Conservation (phyloP, 192 early-diverging fungal species). For the Coemansia javaensis region DNA sequence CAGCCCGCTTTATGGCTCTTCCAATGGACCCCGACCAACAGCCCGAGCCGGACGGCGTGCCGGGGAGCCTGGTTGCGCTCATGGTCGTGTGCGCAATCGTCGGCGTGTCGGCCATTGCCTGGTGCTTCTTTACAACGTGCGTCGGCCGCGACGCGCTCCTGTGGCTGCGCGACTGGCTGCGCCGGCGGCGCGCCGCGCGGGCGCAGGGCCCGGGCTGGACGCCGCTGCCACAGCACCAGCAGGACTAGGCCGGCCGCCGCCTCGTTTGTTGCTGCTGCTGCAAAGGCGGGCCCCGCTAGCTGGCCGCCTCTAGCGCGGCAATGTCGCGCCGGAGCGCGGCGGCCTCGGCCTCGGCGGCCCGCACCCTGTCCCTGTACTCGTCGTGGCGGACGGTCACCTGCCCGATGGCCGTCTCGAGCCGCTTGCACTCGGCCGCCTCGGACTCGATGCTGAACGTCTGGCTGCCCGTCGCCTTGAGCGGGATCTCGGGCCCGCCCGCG, state of each 20-base stretch:
- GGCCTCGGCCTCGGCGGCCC: constrained; percentile 46
- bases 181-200: constrained; percentile 13
- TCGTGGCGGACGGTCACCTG: constrained; percentile 57
- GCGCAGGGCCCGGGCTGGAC: constrained; percentile 11
- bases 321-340: constrained; percentile 49
- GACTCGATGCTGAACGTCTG: constrained; percentile 52
- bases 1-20: background rate
- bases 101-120: constrained; percentile 31
- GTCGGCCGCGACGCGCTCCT: constrained; percentile 30
- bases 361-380: constrained; percentile 47
- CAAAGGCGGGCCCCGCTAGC: background rate
- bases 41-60: constrained; percentile 3
- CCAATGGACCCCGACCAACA: background rate
- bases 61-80: constrained; percentile 33
- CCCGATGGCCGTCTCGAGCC: constrained; percentile 56
- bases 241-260: background rate
- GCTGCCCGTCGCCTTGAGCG: constrained; percentile 40
- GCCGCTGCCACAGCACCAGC: constrained; percentile 17
- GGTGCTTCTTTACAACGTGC: constrained; percentile 52
- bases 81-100: constrained; percentile 41
- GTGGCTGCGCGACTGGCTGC: constrained; percentile 33
- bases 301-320: constrained; percentile 35
- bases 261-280: no score
- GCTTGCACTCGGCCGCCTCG: constrained; percentile 67
- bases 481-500: constrained; percentile 48